These are phyloP conservation scores for Aspergillus nidulans DNA, from an alignment of 495 filamentous ascomycete species.

Conservation along the genomic window DNA sequence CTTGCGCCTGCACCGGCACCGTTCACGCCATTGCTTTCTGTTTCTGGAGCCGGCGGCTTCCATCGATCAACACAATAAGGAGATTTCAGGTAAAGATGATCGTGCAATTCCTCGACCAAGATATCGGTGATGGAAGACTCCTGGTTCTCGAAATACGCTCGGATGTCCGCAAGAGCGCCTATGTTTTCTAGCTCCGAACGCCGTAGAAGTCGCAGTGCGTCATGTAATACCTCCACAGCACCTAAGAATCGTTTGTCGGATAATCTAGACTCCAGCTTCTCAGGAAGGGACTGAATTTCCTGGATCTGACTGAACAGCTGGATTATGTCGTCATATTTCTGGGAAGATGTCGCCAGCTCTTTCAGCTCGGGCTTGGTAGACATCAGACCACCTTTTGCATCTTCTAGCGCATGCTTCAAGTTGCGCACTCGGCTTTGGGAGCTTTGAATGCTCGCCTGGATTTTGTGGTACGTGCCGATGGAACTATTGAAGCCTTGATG, in stretches of 20 bases:
- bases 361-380: conserved; percentile 89
- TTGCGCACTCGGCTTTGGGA: conserved; percentile 81
- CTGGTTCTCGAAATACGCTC: conserved; percentile 86
- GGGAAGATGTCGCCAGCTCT: conserved; percentile 75
- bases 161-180: conserved; percentile 79
- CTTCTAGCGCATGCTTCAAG: conserved; percentile 75
- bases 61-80: conserved; percentile 94
- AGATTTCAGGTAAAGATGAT: conserved; percentile 94
- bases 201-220: conserved; percentile 74
- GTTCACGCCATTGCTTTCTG: conserved; percentile 56
- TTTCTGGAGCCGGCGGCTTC: conserved; percentile 56
- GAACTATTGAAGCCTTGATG: conserved; percentile 99
- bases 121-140: conserved; percentile 91
- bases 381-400: conserved; percentile 76
- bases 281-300: conserved; percentile 83
- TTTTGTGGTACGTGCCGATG: conserved; percentile 98
- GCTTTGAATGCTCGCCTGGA: conserved; percentile 84
- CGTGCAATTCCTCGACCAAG: conserved; percentile 91
- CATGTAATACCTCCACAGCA: conserved; percentile 87
- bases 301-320: conserved; percentile 81
- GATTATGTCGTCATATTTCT: conserved; percentile 87
- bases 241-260: conserved; percentile 93
- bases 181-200: conserved; percentile 89
- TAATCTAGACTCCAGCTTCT: conserved; percentile 86
- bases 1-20: conserved; percentile 21